These are phyloP conservation scores for Blumeria graminis DNA, from an alignment of 2,329 filamentous ascomycete species.

Conservation along the genomic window DNA sequence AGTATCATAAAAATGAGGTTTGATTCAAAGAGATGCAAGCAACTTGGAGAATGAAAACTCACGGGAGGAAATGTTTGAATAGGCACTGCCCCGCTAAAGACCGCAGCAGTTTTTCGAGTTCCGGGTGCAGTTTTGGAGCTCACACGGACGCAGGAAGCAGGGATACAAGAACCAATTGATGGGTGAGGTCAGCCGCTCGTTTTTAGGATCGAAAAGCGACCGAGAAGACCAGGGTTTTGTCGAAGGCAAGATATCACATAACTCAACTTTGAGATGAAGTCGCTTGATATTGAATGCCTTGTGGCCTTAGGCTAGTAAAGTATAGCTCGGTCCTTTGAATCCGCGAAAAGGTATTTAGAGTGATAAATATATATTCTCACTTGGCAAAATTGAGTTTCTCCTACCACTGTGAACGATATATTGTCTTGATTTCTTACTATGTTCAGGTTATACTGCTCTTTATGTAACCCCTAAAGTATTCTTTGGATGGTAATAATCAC, in stretches of 20 bases:
- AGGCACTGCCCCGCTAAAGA: slow-evolving; percentile 14
- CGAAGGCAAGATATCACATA: background rate
- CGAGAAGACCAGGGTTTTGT: background rate
- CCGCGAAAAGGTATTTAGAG: too few relatives aligned
- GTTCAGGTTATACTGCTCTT: too few relatives aligned
- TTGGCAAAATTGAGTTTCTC: too few relatives aligned
- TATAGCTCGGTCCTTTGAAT: too few relatives aligned
- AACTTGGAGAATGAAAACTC: too few relatives aligned
- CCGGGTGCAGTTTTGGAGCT: background rate
- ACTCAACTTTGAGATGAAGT: background rate
- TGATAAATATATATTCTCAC: too few relatives aligned
- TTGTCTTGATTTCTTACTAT: too few relatives aligned
- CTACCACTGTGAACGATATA: too few relatives aligned
- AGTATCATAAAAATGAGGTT: background rate
- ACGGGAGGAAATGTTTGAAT: slow-evolving; percentile 4
- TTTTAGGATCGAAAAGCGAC: too few relatives aligned
- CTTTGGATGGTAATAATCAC: too few relatives aligned
- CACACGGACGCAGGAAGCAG: background rate
- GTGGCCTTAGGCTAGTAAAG: background rate
- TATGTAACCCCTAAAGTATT: too few relatives aligned
- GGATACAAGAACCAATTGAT: background rate
- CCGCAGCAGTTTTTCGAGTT: slow-evolving; percentile 6
- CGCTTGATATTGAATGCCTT: background rate
- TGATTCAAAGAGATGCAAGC: background rate
- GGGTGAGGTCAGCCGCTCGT: background rate